These are phyloP conservation scores for Talaromyces piceae DNA, from an alignment of 2,329 filamentous ascomycete genomes.

Conservation along the genomic window DNA sequence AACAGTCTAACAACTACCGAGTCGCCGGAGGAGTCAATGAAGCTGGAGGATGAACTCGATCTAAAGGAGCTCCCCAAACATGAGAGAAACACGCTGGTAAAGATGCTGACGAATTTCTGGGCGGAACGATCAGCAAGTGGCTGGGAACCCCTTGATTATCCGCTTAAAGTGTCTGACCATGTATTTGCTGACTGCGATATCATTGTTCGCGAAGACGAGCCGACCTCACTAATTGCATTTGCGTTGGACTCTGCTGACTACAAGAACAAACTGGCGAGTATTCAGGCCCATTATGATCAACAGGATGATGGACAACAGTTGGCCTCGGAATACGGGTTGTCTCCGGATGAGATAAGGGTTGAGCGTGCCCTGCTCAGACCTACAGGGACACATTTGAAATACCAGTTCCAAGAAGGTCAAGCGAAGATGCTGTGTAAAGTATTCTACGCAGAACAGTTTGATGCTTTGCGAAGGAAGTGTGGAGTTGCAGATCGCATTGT, in stretches of 20 bases:
- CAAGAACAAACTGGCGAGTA: constrained; percentile 62
- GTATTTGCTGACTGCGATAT: constrained; percentile 96
- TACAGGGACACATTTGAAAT: constrained; percentile 89
- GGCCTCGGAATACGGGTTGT: constrained; percentile 23
- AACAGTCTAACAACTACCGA: constrained; percentile 58
- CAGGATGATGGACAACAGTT: constrained; percentile 20
- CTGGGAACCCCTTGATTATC: constrained; percentile 89
- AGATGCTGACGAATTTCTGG: constrained; percentile 96
- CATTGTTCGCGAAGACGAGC: constrained; percentile 94
- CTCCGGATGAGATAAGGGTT: constrained; percentile 60
- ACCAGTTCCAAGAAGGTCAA: constrained; percentile 88
- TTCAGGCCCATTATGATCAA: constrained; percentile 30
- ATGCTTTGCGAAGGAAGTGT: constrained; percentile 86
- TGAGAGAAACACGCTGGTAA: constrained; percentile 87
- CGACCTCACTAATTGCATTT: constrained; percentile 90
- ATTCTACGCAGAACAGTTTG: constrained; percentile 96
- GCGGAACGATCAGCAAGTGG: constrained; percentile 93
- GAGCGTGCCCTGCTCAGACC: constrained; percentile 77
- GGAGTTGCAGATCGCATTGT: constrained; percentile 90
- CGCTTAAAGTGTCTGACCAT: constrained; percentile 78
- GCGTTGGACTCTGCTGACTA: constrained; percentile 86
- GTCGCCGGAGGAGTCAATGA: constrained; percentile 46
- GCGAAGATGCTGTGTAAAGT: constrained; percentile 97
- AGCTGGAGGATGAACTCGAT: constrained; percentile 49
- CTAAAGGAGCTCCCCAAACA: constrained; percentile 77